These are phyloP conservation scores for Pyricularia sp. DNA, from an alignment of 2,329 filamentous ascomycete species.

Conservation along the genomic window DNA sequence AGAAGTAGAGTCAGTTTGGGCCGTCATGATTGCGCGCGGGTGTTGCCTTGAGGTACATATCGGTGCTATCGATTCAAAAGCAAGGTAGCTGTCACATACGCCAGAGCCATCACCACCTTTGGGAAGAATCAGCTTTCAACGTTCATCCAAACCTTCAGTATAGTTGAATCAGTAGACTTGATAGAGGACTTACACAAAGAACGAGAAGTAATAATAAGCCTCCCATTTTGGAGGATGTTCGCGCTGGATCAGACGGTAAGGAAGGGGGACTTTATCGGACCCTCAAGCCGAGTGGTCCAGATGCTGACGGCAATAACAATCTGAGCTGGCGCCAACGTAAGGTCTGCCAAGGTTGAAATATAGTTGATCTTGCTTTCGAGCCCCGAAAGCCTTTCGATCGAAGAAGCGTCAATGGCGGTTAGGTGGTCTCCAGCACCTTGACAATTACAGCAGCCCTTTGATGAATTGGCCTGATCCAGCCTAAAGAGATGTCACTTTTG, in stretches of 20 bases:
- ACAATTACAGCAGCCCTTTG: neutral
- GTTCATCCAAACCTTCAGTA: neutral
- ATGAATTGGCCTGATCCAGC: neutral
- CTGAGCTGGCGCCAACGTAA: neutral
- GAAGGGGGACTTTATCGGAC: neutral
- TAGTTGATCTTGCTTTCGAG: neutral
- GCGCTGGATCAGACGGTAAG: neutral
- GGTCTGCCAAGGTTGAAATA: neutral
- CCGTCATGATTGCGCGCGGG: neutral
- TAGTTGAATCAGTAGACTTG: no score
- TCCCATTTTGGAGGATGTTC: slow-evolving; percentile 17
- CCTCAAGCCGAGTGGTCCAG: neutral
- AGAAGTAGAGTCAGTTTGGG: slow-evolving; percentile 1
- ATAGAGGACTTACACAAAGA: slow-evolving; percentile 18
- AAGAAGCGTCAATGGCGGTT: neutral
- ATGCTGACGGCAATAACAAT: neutral
- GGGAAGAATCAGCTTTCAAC: slow-evolving; percentile 11
- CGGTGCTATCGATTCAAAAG: neutral
- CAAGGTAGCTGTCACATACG: slow-evolving; percentile 30
- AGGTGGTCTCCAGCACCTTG: neutral
- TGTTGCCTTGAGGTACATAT: neutral
- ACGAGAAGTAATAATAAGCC: slow-evolving; percentile 22
- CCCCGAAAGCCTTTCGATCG: neutral
- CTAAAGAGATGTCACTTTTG: neutral
- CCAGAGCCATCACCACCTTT: slow-evolving; percentile 46